phyloP scores from a whole-genome alignment of 805 yeast species.

The Candida pseudoglaebosa region DNA sequence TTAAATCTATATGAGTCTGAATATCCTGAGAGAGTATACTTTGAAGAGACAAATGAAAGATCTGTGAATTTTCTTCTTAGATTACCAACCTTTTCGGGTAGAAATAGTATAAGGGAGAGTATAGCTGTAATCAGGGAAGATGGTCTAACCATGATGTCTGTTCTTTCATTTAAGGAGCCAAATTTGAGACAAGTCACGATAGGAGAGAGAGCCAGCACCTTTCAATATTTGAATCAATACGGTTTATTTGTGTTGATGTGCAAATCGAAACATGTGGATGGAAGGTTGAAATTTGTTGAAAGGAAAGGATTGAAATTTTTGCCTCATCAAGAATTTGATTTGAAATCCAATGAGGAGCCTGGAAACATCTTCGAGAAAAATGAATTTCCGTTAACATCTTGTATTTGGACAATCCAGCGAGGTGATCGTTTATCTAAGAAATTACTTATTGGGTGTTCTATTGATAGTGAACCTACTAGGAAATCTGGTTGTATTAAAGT shows the following conservation, averaged over 20 bases:
- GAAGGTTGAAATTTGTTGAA: constrained; percentile 31
- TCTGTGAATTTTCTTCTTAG: constrained; percentile 12
- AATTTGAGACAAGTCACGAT: constrained; percentile 24
- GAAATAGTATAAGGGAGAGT: not conserved
- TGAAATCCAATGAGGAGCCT: constrained; percentile 10
- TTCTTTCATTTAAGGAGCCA: constrained; percentile 22
- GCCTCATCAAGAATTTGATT: constrained; percentile 19
- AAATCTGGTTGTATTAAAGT: constrained; percentile 31
- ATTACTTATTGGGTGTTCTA: constrained; percentile 27
- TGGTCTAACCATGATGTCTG: constrained; percentile 28
- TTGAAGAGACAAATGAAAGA: constrained; percentile 34
- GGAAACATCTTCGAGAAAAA: constrained; percentile 17
- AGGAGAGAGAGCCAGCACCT: constrained; percentile 30
- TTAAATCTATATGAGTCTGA: constrained; percentile 23
- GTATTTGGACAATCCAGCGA: constrained; percentile 34
- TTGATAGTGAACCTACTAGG: constrained; percentile 6
- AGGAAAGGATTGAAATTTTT: constrained; percentile 23
- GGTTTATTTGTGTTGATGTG: constrained; percentile 29
- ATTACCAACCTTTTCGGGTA: not conserved
- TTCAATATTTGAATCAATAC: constrained; percentile 25
- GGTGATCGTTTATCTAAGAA: constrained; percentile 31
- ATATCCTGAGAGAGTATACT: constrained; percentile 27
- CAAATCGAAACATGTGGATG: constrained; percentile 21
- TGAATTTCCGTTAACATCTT: constrained; percentile 30
- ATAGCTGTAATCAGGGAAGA: constrained; percentile 27